Conservation (phyloP, 768 basidiomycete genomes). For the Kwoniella bestiolae region DNA sequence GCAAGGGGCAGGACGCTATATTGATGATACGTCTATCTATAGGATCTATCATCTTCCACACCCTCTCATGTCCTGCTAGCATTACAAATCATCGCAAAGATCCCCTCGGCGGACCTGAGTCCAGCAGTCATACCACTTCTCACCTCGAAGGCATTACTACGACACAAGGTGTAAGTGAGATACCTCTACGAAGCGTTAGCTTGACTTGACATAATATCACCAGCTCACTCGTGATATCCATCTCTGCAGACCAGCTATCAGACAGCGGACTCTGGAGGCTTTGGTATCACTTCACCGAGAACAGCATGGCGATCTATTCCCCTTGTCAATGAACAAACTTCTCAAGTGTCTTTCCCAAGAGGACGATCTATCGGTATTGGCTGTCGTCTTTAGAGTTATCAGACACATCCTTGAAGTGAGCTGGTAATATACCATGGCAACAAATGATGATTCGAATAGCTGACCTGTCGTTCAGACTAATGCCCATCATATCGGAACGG, state of each 20-base stretch:
- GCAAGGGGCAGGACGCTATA: no score
- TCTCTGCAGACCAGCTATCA: conserved; percentile 31
- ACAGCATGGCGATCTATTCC: conserved; percentile 25
- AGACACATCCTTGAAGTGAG: conserved; percentile 30
- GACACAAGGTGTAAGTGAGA: conserved; percentile 34
- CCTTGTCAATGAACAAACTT: conserved; percentile 39
- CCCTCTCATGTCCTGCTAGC: conserved; percentile 35
- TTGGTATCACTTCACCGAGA: conserved; percentile 26
- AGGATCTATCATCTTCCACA: conserved; percentile 40
- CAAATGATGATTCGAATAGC: no score
- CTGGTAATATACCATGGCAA: not conserved
- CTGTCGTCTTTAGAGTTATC: conserved; percentile 27
- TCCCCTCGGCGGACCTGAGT: conserved; percentile 35
- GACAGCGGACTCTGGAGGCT: conserved; percentile 36
- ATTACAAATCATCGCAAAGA: conserved; percentile 34
- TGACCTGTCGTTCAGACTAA: conserved; percentile 15
- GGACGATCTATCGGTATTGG: conserved; percentile 17
- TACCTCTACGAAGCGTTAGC: not conserved
- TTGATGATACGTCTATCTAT: no score
- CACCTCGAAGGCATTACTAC: conserved; percentile 27
- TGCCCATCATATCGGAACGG: conserved; percentile 20
- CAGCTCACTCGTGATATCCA: no score
- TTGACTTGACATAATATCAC: no score
- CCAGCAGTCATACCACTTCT: conserved; percentile 46
- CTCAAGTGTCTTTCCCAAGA: conserved; percentile 4